phyloP scores from a whole-genome alignment of 495 filamentous ascomycete species.

The Viridothelium virens region DNA sequence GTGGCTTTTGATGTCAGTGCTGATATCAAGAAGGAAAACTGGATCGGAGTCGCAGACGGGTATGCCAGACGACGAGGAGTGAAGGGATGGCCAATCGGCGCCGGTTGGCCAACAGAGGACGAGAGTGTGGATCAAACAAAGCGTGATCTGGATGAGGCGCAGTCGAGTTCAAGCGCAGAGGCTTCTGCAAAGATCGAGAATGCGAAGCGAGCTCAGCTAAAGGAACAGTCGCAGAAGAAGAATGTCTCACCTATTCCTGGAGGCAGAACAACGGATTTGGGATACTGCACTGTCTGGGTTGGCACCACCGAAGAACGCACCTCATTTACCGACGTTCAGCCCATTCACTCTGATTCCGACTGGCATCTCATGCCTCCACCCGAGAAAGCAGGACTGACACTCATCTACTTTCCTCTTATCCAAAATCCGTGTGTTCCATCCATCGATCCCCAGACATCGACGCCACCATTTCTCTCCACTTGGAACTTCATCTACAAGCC shows the following conservation, averaged over 20 bases:
- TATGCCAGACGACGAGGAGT: conserved; percentile 82
- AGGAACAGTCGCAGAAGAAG: conserved; percentile 18
- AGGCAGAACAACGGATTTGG: conserved; percentile 45
- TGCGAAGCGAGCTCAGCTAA: conserved; percentile 46
- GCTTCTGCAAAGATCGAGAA: conserved; percentile 55
- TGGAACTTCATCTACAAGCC: conserved; percentile 75
- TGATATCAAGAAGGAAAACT: conserved; percentile 80
- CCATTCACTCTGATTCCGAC: conserved; percentile 29
- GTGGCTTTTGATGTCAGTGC: conserved; percentile 82
- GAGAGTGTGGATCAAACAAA: conserved; percentile 48
- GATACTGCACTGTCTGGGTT: conserved; percentile 93
- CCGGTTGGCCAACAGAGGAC: conserved; percentile 70
- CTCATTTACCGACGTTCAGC: neutral
- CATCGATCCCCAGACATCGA: conserved; percentile 69
- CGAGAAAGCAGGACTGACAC: conserved; percentile 74
- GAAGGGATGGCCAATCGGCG: conserved; percentile 86
- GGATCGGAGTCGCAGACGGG: conserved; percentile 85
- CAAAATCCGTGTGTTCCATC: conserved; percentile 68
- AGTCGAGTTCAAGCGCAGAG: conserved; percentile 51
- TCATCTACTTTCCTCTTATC: conserved; percentile 86
- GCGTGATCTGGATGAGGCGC: conserved; percentile 59
- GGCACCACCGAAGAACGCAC: conserved; percentile 50
- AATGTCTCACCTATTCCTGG: conserved; percentile 2
- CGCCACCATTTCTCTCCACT: conserved; percentile 67
- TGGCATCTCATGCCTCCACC: conserved; percentile 57